Evolutionary conservation across 2,329 filamentous ascomycete species (phyloP), one percentile per base, ranked within the genome.

Genomic region (Diaporthe ampelina): DNA sequence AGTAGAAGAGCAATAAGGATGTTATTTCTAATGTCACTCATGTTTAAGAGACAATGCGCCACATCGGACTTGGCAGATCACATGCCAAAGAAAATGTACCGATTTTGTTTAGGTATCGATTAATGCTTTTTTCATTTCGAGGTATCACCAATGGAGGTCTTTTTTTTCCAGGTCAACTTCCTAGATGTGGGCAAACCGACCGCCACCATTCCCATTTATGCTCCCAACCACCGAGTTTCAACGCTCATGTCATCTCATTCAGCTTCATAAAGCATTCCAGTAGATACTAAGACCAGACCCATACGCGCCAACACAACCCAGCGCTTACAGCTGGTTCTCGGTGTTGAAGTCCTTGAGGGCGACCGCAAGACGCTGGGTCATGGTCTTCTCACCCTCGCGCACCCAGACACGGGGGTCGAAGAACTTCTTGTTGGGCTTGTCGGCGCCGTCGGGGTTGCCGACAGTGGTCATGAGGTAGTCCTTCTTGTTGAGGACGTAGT

Each of bases 401-500:
- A 98, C 94, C 96, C 95, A 98, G 83, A 98, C 95, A 86, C 95
- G 93, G 80, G 95, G 95, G 87, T 94, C 92, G 81, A 94, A 95
- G 88, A 88, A 93, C 88, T 98, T 98, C 94, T 99, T 99, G 92
- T 99, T 99, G 83, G 97, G 96, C 93, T 98, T 98, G 88, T 98
- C 94, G 26, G 91, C 92, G 76, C 75, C 75, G 37, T 98, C 95
- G 78, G 96, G 96, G 91, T 98, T 99, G 81, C 97, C 97, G 79
- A 99, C 93, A 82, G 94, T 91, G 76, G 89, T 91, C 87, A 90
- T 87, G 80, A 99, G 87, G 90, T 98, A 99, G 81, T 98, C 96
- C 88, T 97, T 95, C 91, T 98, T 98, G 85, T 91, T 94, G 82
- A 95, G 86, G 83, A 98, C 90, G 89, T 95, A 99, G 88, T 99